Evolutionary conservation across 176 grass and related monocot genomes (phyloP), one percentile per base, ranked within the genome.

Genomic region (Neostapfia colusana): DNA sequence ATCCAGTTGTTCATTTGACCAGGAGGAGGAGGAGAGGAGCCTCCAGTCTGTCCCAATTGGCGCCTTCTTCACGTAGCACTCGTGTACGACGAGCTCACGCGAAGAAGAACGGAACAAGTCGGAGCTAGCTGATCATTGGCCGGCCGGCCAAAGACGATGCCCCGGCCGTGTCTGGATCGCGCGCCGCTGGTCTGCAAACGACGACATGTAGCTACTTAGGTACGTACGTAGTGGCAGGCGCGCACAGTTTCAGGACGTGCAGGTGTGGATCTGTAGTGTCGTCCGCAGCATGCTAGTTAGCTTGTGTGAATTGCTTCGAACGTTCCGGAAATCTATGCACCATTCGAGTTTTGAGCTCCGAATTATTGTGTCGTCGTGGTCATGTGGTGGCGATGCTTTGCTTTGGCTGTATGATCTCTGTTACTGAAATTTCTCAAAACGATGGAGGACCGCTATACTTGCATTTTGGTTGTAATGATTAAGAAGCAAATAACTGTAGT

Each of bases 31-130:
- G 42, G 41, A 11, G 16, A 16, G 42, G 41, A 11, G 20, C 10
- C 9, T 60, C 51, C 65, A 43, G 20, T 2, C 53, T 60, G 16
- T 45, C 34, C 82, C 82, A 84, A 78, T 72, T 84, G 82, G 82
- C 67, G 20, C 46, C 20, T 37, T 70, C 43, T 69, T 35, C 56
- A 56, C 41, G 66, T 37, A 67, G 6, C n/a, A 20, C 18, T 1
- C 9, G 50, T 54, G n/a, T 21, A 21, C 20, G 31, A n/a, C 15
- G 18, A 53, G 5, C 16, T 49, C 31, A 10, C 20, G 21, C n/a
- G n/a, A n/a, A n/a, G n/a, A 26, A 26, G 23, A 56, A 14, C 10
- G 1, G 73, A 50, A 64, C 4, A 41, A 13, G 67, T 24, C 24
- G 20, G 55, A n/a, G 51, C 6, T 21, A n/a, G 51, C 6, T 21